Evolutionary conservation across 371 early-diverging fungal genomes (phyloP).

Genomic region (Mortierella sp.): DNA sequence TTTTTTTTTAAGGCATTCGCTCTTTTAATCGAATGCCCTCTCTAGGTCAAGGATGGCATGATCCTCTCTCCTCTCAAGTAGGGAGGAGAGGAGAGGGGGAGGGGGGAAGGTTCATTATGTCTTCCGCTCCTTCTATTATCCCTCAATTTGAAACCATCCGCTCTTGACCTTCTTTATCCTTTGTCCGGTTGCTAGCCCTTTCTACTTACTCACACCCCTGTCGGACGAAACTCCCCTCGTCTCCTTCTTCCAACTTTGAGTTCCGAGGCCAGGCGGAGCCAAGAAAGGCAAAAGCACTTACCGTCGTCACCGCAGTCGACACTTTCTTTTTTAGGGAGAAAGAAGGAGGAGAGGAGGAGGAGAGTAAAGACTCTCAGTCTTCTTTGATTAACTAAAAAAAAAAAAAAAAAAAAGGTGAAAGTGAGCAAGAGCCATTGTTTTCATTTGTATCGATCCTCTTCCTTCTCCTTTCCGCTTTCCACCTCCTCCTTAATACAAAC

Average conservation of each 20-base stretch:
- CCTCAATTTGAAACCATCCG: neutral
- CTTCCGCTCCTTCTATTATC: neutral
- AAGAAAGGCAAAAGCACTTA: neutral
- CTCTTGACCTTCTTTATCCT: neutral
- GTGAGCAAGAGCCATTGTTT: too few relatives aligned
- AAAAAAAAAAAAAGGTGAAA: too few relatives aligned
- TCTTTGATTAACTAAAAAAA: neutral
- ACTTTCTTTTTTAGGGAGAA: too few relatives aligned
- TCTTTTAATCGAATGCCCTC: too few relatives aligned
- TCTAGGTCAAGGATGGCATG: neutral
- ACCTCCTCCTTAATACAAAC: too few relatives aligned
- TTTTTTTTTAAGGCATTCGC: too few relatives aligned
- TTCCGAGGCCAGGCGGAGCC: too few relatives aligned
- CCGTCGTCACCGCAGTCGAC: neutral
- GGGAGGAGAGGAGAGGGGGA: too few relatives aligned
- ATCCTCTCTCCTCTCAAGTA: neutral
- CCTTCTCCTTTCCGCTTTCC: too few relatives aligned
- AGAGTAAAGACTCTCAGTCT: neutral
- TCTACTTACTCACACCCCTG: neutral
- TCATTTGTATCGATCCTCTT: too few relatives aligned
- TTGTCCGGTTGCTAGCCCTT: neutral
- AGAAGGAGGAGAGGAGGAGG: neutral
- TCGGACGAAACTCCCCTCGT: neutral
- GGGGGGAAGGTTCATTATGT: neutral
- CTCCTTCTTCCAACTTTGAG: too few relatives aligned